A percentile compares a stretch with the other conserved stretches of the same genome.
Evolutionary conservation across 2,329 filamentous ascomycete genomes (phyloP).

Genomic region (Calonectria pseudoturangicola): DNA sequence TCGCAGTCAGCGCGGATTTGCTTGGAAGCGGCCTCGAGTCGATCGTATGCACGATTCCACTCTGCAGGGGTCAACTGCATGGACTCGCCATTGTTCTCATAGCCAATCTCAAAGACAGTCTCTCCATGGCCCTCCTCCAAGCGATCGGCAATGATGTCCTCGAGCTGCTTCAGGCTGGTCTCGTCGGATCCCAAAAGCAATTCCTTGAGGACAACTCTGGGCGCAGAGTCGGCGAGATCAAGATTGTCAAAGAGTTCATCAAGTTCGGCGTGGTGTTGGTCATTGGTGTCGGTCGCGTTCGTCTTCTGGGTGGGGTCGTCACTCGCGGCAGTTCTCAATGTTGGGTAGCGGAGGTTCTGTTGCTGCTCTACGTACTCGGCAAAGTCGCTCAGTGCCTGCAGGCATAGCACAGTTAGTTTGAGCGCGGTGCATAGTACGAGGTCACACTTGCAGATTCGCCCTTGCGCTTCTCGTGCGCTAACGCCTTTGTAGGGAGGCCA

Average conservation of each 20-base stretch:
- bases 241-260: constrained; percentile 94
- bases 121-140: constrained; percentile 91
- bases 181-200: constrained; percentile 81
- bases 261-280: constrained; percentile 84
- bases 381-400: constrained; percentile 90
- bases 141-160: constrained; percentile 79
- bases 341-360: constrained; percentile 82
- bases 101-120: constrained; percentile 91
- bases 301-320: constrained; percentile 56
- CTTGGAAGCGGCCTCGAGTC: constrained; percentile 79
- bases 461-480: constrained; percentile 86
- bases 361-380: constrained; percentile 98
- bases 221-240: constrained; percentile 83
- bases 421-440: not conserved
- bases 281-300: constrained; percentile 55
- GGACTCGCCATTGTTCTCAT: constrained; percentile 91
- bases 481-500: constrained; percentile 74
- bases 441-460: constrained; percentile 83
- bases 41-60: constrained; percentile 83
- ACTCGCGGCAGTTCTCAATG: constrained; percentile 56
- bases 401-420: constrained; percentile 37
- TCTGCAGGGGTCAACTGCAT: constrained; percentile 85
- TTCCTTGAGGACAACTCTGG: constrained; percentile 82
- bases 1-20: constrained; percentile 83
- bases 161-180: constrained; percentile 77